Evolutionary conservation across 305 asterid genomes (phyloP), one percentile per base, ranked within the genome.

Genomic region (Fraxinus albicans): DNA sequence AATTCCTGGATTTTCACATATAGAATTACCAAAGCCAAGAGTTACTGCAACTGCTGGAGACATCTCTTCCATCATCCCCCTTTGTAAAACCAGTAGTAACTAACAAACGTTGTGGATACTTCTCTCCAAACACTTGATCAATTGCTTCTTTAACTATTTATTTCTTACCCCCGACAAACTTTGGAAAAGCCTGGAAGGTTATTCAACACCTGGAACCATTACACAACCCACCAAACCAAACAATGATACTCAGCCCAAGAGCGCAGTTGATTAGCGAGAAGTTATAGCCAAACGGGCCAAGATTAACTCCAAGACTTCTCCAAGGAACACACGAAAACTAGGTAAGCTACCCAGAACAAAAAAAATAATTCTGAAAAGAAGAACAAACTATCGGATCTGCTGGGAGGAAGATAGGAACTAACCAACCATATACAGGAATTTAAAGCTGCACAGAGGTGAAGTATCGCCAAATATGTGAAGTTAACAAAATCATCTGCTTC

Each of bases 1-100:
- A 69, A 88, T 84, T 60, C 86, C 85, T 0, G 93, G 83, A 79
- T 73, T 93, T 76, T 93, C 96, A 73, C 92, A 87, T 25, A 90
- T 85, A 0, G 95, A 89, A 84, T 79, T 90, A 86, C 91, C 92
- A 81, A 95, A 90, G 84, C 92, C 58, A 80, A 91, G 94, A 63
- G 95, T 75, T 77, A 90, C 92, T 15, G 93, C 89, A 73, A 90
- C 98, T 63, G 98, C 89, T 53, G 96, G 91, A 80, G 93, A 85
- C 73, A 92, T 85, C 85, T 90, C 94, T 80, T 93, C 98, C 96
- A 93, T 93, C 92, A 88, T 80, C 77, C 55, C 85, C 83, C 67
- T 6, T n/a, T n/a, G 69, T 23, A 77, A 35, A 76, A 78, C 83
- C 40, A 33, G 47, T 76, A 84, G 74, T 29, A 36, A 67, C 84